These are phyloP conservation scores for Tulasnella sp. DNA, from an alignment of 768 basidiomycete species.

Conservation along the genomic window DNA sequence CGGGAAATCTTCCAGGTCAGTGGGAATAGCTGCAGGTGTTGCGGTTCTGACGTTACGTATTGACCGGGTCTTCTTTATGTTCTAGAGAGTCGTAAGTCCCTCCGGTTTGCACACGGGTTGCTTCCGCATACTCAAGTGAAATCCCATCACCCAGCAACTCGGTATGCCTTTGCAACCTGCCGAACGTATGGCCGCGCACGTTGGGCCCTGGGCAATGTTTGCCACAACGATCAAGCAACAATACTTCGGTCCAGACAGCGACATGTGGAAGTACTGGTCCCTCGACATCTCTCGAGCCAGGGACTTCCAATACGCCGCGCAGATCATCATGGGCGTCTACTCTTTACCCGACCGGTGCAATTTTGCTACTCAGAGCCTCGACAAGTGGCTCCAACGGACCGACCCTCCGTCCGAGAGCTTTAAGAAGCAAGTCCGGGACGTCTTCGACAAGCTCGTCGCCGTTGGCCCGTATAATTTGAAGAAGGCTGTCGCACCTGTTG, in stretches of 20 bases:
- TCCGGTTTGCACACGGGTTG: slow-evolving; percentile 29
- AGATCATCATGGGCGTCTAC: slow-evolving; percentile 52
- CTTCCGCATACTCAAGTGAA: slow-evolving; percentile 26
- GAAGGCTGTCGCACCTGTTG: slow-evolving; percentile 60
- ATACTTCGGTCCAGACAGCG: slow-evolving; percentile 39
- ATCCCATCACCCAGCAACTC: neutral
- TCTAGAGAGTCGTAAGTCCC: slow-evolving; percentile 2
- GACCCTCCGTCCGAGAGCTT: slow-evolving; percentile 37
- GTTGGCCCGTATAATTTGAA: slow-evolving; percentile 42
- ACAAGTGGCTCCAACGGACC: slow-evolving; percentile 51
- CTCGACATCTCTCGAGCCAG: slow-evolving; percentile 52
- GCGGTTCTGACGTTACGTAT: slow-evolving; percentile 34
- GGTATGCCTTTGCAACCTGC: slow-evolving; percentile 25
- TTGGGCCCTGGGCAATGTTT: slow-evolving; percentile 53
- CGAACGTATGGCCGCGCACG: slow-evolving; percentile 68
- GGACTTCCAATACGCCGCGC: slow-evolving; percentile 57
- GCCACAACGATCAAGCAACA: slow-evolving; percentile 52
- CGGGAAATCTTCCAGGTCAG: slow-evolving; percentile 69
- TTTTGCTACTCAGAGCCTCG: slow-evolving; percentile 38
- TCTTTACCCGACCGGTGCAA: slow-evolving; percentile 36
- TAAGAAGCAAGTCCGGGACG: slow-evolving; percentile 38
- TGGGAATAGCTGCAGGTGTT: neutral
- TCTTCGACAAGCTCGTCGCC: slow-evolving; percentile 47
- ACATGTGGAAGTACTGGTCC: slow-evolving; percentile 9
- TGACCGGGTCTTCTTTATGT: slow-evolving; percentile 37